Percentiles rank a stretch among this genome's conserved stretches.
Evolutionary conservation across 768 basidiomycete genomes (phyloP).

Genomic region (Leccinum variicolor): DNA sequence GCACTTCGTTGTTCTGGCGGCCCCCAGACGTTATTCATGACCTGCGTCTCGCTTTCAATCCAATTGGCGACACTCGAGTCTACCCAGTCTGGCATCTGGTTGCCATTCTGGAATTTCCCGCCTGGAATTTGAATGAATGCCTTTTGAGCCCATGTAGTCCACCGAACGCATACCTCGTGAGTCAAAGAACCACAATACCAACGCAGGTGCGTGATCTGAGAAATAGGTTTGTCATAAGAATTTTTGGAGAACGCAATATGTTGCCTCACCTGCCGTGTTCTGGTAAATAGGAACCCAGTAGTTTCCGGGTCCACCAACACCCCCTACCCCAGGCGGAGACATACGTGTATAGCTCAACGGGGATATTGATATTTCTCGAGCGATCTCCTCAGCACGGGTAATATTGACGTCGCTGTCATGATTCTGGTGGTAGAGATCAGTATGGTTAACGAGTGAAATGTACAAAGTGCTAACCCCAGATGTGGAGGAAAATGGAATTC

Average conservation of each 20-base stretch:
- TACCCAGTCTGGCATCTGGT: constrained; percentile 62
- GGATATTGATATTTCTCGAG: constrained; percentile 55
- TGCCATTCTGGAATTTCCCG: constrained; percentile 46
- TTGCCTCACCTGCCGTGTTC: constrained; percentile 28
- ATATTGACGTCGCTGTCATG: constrained; percentile 75
- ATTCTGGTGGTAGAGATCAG: constrained; percentile 42
- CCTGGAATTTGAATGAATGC: constrained; percentile 31
- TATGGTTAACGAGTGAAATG: not conserved
- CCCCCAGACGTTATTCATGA: constrained; percentile 61
- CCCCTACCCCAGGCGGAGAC: constrained; percentile 61
- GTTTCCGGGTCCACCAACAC: constrained; percentile 59
- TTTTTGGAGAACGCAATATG: not conserved
- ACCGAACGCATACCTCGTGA: constrained; percentile 48
- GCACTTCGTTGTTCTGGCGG: constrained; percentile 49
- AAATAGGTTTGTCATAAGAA: not conserved
- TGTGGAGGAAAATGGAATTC: constrained; percentile 63
- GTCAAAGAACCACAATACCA: constrained; percentile 76
- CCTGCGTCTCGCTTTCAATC: constrained; percentile 50
- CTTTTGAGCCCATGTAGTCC: not conserved
- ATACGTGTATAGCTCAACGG: constrained; percentile 59
- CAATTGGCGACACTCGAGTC: constrained; percentile 59
- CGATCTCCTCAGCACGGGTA: constrained; percentile 63
- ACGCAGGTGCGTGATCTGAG: constrained; percentile 41
- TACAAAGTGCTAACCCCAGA: constrained; percentile 52
- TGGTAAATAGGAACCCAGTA: constrained; percentile 75